Evolutionary conservation across 2,329 filamentous ascomycete genomes (phyloP).

Genomic region (Graphiopsis chlorocephala): DNA sequence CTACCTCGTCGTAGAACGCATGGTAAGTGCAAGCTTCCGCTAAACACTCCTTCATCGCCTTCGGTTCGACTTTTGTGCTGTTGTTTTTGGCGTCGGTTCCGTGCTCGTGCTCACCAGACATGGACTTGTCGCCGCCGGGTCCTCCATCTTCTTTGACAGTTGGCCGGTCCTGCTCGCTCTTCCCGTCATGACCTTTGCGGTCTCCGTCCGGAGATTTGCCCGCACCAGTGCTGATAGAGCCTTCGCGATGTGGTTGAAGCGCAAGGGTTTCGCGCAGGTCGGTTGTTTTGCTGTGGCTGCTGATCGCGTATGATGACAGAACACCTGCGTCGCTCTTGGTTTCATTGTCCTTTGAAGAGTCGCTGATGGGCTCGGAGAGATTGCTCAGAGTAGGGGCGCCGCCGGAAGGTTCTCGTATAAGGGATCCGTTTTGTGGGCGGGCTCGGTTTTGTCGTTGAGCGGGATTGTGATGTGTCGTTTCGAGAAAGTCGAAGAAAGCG

Average conservation of each 20-base stretch:
- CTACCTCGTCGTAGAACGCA: background rate
- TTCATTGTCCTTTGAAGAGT: background rate
- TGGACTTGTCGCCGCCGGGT: background rate
- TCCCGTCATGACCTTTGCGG: background rate
- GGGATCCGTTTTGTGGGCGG: background rate
- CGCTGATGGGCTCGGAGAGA: background rate
- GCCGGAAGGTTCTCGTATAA: background rate
- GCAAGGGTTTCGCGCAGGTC: background rate
- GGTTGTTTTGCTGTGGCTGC: background rate
- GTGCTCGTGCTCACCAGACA: background rate
- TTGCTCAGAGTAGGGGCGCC: background rate
- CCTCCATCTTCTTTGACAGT: background rate
- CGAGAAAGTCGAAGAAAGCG: background rate
- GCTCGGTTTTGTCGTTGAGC: background rate
- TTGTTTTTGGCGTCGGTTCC: background rate
- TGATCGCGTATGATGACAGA: background rate
- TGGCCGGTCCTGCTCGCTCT: background rate
- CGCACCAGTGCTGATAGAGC: background rate
- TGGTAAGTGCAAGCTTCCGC: background rate
- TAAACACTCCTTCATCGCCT: background rate
- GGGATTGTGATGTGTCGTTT: background rate
- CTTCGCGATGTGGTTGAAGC: background rate
- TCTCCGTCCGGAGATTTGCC: background rate
- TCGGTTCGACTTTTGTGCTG: background rate
- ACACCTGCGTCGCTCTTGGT: background rate